A percentile compares a stretch with the other conserved stretches of the same genome.
Conservation (phyloP, 345 rosid genomes). For the Boechera retrofracta region DNA sequence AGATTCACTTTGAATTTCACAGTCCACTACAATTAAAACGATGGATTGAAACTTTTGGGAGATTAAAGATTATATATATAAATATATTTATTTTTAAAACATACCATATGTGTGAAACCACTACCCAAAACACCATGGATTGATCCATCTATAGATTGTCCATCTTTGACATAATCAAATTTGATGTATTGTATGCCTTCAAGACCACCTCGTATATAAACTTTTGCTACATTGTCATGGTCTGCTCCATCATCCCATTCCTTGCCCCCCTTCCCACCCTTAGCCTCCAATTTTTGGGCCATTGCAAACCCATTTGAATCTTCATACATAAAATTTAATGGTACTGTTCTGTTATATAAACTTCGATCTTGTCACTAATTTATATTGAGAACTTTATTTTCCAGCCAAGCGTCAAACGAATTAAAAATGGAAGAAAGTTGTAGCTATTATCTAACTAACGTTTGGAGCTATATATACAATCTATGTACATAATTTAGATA, state of each 20-base stretch:
- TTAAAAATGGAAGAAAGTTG: not conserved
- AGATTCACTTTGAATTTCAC: not conserved
- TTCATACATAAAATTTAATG: not conserved
- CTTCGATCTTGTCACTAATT: not conserved
- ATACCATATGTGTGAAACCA: conserved; percentile 28
- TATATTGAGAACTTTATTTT: not conserved
- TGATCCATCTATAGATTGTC: not conserved
- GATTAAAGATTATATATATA: not conserved
- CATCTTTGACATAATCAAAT: conserved; percentile 4
- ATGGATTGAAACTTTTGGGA: not conserved
- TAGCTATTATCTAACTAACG: not conserved
- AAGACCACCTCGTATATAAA: conserved; percentile 5
- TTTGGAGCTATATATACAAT: not conserved
- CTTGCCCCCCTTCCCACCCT: not conserved
- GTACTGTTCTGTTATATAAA: not conserved
- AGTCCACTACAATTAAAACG: not conserved
- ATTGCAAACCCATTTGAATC: conserved; percentile 16
- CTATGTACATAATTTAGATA: not conserved
- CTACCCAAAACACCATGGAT: not conserved
- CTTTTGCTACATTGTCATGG: not conserved
- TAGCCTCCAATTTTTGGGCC: not conserved
- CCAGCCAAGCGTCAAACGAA: not conserved
- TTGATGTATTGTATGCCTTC: conserved; percentile 20
- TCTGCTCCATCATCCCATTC: conserved; percentile 3
- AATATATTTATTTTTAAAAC: not conserved